Evolutionary conservation across 257 asterid genomes (phyloP).

Genomic region (Jacaranda mimosifolia): DNA sequence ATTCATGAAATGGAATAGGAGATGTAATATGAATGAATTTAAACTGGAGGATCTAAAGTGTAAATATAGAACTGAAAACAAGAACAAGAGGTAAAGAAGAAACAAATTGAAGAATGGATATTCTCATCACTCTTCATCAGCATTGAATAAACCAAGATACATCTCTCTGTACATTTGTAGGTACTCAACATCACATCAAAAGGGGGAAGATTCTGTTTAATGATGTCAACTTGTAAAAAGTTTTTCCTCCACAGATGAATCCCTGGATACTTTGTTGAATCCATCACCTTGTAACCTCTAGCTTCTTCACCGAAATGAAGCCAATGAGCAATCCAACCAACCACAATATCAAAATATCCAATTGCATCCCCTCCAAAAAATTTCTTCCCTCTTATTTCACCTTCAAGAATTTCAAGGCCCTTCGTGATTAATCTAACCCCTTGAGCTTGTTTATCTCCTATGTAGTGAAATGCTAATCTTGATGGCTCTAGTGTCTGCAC

Average conservation of each 20-base stretch:
- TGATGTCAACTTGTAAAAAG: neutral
- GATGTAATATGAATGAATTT: no score
- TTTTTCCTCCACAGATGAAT: neutral
- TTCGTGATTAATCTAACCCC: neutral
- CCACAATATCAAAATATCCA: slow-evolving; percentile 12
- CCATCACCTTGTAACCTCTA: neutral
- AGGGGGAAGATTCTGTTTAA: neutral
- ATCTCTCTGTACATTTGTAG: neutral
- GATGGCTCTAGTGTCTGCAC: neutral
- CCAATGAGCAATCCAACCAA: neutral
- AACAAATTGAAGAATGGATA: neutral
- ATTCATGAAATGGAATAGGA: no score
- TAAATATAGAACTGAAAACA: no score
- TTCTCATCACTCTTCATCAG: neutral
- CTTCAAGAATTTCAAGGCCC: neutral
- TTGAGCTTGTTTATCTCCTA: neutral
- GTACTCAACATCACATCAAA: neutral
- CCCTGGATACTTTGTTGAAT: neutral
- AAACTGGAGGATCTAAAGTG: no score
- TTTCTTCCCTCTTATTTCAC: neutral
- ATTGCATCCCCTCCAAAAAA: neutral
- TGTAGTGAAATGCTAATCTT: neutral
- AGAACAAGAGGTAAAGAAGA: no score
- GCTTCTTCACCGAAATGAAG: neutral
- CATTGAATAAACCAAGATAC: neutral